Percentiles rank a stretch among this genome's conserved stretches.
Conservation (phyloP, 2,329 filamentous ascomycete species). For the Immersiporthe knoxdaviesiana region DNA sequence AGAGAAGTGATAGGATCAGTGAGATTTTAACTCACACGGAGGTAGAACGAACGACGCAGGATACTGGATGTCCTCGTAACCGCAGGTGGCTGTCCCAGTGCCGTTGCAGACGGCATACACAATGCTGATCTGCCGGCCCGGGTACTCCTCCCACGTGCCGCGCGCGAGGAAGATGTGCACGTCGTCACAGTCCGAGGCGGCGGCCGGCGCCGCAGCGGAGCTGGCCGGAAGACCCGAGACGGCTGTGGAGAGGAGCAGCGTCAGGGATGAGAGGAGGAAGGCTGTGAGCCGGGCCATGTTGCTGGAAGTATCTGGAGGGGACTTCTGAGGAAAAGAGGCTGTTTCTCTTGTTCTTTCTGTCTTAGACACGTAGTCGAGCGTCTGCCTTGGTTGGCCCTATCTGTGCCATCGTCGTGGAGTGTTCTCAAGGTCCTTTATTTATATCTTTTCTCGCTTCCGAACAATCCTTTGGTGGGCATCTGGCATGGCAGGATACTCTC, state of each 20-base stretch:
- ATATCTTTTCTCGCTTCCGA: not conserved
- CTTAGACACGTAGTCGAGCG: too few species aligned
- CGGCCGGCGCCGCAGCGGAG: not conserved
- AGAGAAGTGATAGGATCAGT: not conserved
- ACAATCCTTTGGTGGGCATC: not conserved
- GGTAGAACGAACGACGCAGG: conserved; percentile 12
- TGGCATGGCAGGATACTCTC: not conserved
- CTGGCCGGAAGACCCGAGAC: not conserved
- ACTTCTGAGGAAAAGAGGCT: not conserved
- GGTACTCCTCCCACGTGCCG: conserved; percentile 24
- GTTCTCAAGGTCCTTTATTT: not conserved
- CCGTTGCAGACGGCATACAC: conserved; percentile 26
- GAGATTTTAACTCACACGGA: conserved; percentile 17
- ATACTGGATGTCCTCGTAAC: conserved; percentile 24
- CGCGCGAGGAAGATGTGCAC: conserved; percentile 27
- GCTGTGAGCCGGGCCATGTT: not conserved
- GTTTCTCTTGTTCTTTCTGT: not conserved
- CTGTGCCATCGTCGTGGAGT: not conserved
- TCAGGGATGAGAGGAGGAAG: not conserved
- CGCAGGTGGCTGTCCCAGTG: conserved; percentile 11
- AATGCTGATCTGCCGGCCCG: conserved; percentile 19
- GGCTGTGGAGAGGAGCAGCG: not conserved
- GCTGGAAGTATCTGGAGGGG: not conserved
- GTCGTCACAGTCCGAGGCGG: conserved; percentile 12
- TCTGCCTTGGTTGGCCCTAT: too few species aligned